Base-by-base conservation (phyloP, 768 basidiomycete genomes). In the Auricularia sp. region DNA sequence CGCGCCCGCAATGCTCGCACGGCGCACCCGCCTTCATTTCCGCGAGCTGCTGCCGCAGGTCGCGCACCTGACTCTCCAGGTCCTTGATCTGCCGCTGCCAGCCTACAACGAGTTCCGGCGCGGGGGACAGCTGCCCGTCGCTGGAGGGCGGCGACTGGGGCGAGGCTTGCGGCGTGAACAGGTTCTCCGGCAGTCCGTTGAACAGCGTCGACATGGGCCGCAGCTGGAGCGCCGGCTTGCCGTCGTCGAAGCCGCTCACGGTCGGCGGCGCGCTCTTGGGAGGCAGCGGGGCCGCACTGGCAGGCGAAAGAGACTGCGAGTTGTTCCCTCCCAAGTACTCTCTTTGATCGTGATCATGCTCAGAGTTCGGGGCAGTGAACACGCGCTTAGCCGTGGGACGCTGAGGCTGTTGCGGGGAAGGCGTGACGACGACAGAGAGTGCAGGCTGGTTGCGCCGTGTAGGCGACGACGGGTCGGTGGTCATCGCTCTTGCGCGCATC, bases 51-150 rank as follows among this genome's bases (percentile, higher is more conserved):
- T 81, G 78, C 67, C 88, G 86, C 65, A 93, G 76, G 71, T 87
- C 86, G 61, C 82, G 82, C 56, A 92, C 82, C 71, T 89, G 87
- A 13, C 83, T 82, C 70, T 89, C 89, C 62, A 92, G 76, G 70
- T 91, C 90, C 85, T 82, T 85, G 62, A 90, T 81, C 65, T 88
- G 85, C 65, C 79, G 82, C 70, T 89, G 87, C 86, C 87, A 90
- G 24, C 82, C 68, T 81, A 80, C 63, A 86, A 84, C 33, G 85
- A 75, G 8, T 78, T 76, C 44, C 75, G 56, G 56, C 14, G 29
- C 34, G 29, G 56, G 56, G 8, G 83, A 82, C 61, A 79, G 69
- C 6, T 75, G 68, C 58, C 76, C 78, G 84, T 83, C 64, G 80
- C 80, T 1, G 75, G 69, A 63, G 84, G 1, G 72, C 66, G 42